Percentiles rank a stretch among this genome's conserved stretches.
These are phyloP conservation scores for Colletotrichum sojae DNA, from an alignment of 2,329 filamentous ascomycete species.

Conservation along the genomic window DNA sequence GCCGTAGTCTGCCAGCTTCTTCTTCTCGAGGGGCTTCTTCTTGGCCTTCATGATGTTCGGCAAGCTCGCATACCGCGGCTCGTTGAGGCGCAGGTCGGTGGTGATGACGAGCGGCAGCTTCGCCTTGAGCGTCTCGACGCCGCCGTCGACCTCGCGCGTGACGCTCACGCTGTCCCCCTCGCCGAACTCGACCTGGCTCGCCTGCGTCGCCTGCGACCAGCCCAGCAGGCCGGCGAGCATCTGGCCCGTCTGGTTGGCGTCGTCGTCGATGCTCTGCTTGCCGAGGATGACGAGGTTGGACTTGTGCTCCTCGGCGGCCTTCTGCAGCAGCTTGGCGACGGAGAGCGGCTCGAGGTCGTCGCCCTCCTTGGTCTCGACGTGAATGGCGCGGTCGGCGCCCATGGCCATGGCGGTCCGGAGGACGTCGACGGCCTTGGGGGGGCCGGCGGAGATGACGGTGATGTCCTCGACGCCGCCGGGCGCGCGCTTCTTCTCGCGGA, in stretches of 20 bases:
- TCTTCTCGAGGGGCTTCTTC: conserved; percentile 99
- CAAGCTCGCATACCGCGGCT: conserved; percentile 94
- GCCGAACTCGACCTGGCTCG: conserved; percentile 84
- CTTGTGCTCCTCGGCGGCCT: conserved; percentile 85
- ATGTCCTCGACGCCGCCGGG: conserved; percentile 89
- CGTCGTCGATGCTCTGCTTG: conserved; percentile 98
- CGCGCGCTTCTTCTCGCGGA: conserved; percentile 87
- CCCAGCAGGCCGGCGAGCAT: conserved; percentile 95
- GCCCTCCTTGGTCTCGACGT: conserved; percentile 84
- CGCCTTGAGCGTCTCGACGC: conserved; percentile 88
- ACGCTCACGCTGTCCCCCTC: conserved; percentile 81
- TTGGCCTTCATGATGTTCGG: conserved; percentile 99
- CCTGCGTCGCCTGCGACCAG: conserved; percentile 96
- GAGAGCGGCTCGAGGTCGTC: conserved; percentile 87
- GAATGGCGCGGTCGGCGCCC: conserved; percentile 93
- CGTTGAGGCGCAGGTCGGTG: conserved; percentile 93
- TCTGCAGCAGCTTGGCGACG: conserved; percentile 91
- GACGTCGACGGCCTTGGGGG: conserved; percentile 87
- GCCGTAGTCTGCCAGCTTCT: conserved; percentile 85
- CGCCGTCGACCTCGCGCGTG: conserved; percentile 94
- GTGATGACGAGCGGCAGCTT: conserved; percentile 95
- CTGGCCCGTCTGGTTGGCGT: conserved; percentile 95
- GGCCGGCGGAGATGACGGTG: conserved; percentile 89
- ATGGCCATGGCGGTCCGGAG: conserved; percentile 98
- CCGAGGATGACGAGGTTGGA: conserved; percentile 94